These are phyloP conservation scores for Pholiota conissans DNA, from an alignment of 768 basidiomycete genomes.

Conservation along the genomic window DNA sequence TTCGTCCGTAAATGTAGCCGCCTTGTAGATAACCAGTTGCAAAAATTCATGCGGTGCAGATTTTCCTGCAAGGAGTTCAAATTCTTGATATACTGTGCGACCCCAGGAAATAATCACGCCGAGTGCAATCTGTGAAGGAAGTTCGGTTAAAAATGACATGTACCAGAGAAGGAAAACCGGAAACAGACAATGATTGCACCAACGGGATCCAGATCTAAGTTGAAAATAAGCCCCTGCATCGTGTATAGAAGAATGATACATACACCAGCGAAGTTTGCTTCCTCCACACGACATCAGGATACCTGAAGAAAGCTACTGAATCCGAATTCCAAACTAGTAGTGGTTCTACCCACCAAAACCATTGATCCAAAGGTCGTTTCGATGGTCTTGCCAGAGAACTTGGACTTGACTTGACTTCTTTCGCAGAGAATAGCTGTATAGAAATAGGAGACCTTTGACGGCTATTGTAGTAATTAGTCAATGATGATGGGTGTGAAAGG, in stretches of 20 bases:
- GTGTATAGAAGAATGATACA: slow-evolving; percentile 28
- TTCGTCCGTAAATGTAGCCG: slow-evolving; percentile 83
- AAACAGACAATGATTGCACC: slow-evolving; percentile 71
- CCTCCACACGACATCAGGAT: slow-evolving; percentile 84
- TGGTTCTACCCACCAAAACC: slow-evolving; percentile 52
- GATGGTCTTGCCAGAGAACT: slow-evolving; percentile 96
- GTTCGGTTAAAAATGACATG: slow-evolving; percentile 1
- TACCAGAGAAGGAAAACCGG: not conserved
- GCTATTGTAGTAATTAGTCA: slow-evolving; percentile 37
- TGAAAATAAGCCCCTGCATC: slow-evolving; percentile 7
- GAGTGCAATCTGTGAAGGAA: slow-evolving; percentile 57
- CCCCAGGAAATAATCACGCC: slow-evolving; percentile 81
- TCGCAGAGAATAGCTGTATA: slow-evolving; percentile 82
- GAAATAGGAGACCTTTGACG: slow-evolving; percentile 83
- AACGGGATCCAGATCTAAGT: slow-evolving; percentile 69
- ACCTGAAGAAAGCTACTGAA: slow-evolving; percentile 38
- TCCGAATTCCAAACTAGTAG: not conserved
- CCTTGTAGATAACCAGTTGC: slow-evolving; percentile 91
- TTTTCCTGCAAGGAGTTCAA: slow-evolving; percentile 86
- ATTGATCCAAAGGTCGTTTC: slow-evolving; percentile 91
- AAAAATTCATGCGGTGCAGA: slow-evolving; percentile 90
- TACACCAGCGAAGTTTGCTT: slow-evolving; percentile 81
- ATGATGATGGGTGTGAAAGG: not conserved
- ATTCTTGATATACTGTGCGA: slow-evolving; percentile 76
- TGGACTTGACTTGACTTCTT: slow-evolving; percentile 87